These are phyloP conservation scores for Irpex sp. DNA, from an alignment of 1,284 basidiomycete species.

Conservation along the genomic window DNA sequence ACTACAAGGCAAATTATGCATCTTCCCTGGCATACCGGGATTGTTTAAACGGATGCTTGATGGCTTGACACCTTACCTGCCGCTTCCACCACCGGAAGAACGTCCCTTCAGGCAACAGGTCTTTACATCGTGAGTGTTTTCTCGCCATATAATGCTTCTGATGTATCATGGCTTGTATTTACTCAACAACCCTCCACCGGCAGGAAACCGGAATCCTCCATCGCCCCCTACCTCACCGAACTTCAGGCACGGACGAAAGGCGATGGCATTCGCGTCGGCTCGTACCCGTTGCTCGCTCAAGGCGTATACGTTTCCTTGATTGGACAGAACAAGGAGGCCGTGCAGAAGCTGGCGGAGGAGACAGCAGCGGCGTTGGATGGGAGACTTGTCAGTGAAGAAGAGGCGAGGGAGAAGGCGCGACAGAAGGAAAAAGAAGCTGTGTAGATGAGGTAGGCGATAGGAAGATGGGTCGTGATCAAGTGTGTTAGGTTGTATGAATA, in stretches of 20 bases:
- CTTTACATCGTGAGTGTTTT: slow-evolving; percentile 62
- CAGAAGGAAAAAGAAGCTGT: slow-evolving; percentile 24
- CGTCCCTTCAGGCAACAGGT: slow-evolving; percentile 76
- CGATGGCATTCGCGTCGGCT: slow-evolving; percentile 81
- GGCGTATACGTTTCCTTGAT: slow-evolving; percentile 81
- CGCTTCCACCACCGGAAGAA: slow-evolving; percentile 66
- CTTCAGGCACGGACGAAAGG: slow-evolving; percentile 74
- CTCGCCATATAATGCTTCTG: too few species aligned
- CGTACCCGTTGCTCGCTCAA: slow-evolving; percentile 65
- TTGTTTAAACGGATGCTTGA: slow-evolving; percentile 82
- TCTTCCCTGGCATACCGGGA: slow-evolving; percentile 88
- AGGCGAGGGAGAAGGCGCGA: slow-evolving; percentile 35
- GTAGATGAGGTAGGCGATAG: background rate
- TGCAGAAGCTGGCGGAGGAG: slow-evolving; percentile 61
- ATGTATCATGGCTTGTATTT: background rate
- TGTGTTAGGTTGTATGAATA: background rate
- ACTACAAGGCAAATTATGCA: slow-evolving; percentile 78
- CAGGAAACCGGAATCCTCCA: slow-evolving; percentile 82
- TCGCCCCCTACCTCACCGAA: slow-evolving; percentile 83
- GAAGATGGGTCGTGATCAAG: background rate
- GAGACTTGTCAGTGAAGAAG: slow-evolving; percentile 56
- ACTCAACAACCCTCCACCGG: background rate
- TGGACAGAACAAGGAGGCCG: slow-evolving; percentile 56
- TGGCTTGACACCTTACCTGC: slow-evolving; percentile 68
- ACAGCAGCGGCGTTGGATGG: slow-evolving; percentile 60